Evolutionary conservation across 306 rosid genomes (phyloP), one percentile per base, ranked within the genome.

Genomic region (Prunus davidiana): DNA sequence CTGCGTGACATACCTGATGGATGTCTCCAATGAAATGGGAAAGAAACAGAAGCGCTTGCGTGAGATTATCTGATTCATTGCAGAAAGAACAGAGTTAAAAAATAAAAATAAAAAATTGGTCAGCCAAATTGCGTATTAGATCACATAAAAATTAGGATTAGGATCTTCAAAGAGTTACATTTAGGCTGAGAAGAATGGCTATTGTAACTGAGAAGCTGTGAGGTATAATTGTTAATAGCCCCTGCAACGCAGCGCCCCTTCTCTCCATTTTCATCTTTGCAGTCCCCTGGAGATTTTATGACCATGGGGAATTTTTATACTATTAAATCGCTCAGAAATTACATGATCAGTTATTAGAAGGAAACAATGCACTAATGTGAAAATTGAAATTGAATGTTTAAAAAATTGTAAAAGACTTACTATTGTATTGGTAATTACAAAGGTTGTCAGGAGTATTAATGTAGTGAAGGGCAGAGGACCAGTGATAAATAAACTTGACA

Each of bases 21-120:
- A 93, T 81, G 69, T 93, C 98, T 68, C 98, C 98, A 38, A 89
- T 57, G 68, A 88, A 93, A 81, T 93, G 98, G 22, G 98, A 88
- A 46, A 89, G 95, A 81, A 91, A 93, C 0, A 86, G 64, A 56
- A 93, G 88, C 57, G 97, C 86, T 79, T 93, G 88, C 8, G 98
- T 90, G 81, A 93, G 93, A 78, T 93, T 93, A 74, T 87, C 98
- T 93, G 85, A 46, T 63, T 24, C 41, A 56, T 74, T 62, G 20
- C 32, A 74, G 60, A 18, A 54, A 12, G 43, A 73, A 46, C 0
- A 3, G 3, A 20, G 15, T 20, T 10, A 75, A 56, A 56, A 56
- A 27, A 65, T 76, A 27, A 27, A 27, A 27, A 27, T 27, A 27
- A 27, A 56, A 56, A 28, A 65, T 76, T 69, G 58, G 34, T 77